Conservation (phyloP, 78 protist genomes). For the Andalucia godoyi region DNA sequence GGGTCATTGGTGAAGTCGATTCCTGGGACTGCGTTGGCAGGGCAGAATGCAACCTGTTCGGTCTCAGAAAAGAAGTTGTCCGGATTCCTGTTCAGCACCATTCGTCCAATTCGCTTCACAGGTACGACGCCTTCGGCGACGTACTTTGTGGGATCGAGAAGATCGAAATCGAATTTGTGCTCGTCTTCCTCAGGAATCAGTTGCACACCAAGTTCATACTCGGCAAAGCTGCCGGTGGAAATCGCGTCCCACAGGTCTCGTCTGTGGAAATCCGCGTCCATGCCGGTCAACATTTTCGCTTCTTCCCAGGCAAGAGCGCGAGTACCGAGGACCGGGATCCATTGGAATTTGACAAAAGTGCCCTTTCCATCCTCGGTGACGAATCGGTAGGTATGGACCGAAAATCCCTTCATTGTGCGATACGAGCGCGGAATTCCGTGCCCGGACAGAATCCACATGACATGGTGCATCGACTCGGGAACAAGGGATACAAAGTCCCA, state of each 20-base stretch:
- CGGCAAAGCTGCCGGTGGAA: conserved; percentile 29
- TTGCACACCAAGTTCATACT: conserved; percentile 29
- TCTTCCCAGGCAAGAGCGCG: conserved; percentile 31
- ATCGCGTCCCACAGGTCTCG: conserved; percentile 29
- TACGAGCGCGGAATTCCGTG: conserved; percentile 26
- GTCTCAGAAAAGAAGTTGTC: conserved; percentile 51
- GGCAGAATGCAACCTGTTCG: conserved; percentile 52
- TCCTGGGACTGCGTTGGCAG: conserved; percentile 31
- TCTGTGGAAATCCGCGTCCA: background rate
- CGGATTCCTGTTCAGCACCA: conserved; percentile 45
- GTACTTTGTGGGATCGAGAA: conserved; percentile 33
- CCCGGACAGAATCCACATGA: conserved; percentile 26
- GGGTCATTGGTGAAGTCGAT: conserved; percentile 29
- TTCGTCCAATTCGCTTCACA: conserved; percentile 18
- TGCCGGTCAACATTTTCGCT: conserved; percentile 14
- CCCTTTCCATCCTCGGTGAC: conserved; percentile 19
- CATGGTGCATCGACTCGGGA: conserved; percentile 42
- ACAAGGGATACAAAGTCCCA: conserved; percentile 31
- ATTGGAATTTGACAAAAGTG: conserved; percentile 26
- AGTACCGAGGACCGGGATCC: conserved; percentile 26
- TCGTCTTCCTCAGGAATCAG: conserved; percentile 6
- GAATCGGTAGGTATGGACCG: conserved; percentile 32
- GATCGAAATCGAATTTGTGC: conserved; percentile 26
- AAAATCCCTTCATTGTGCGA: conserved; percentile 27
- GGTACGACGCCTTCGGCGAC: conserved; percentile 35